Evolutionary conservation across 2,329 filamentous ascomycete species (phyloP), one percentile per base, ranked within the genome.

Genomic region (Nothomitra cinnamomea): DNA sequence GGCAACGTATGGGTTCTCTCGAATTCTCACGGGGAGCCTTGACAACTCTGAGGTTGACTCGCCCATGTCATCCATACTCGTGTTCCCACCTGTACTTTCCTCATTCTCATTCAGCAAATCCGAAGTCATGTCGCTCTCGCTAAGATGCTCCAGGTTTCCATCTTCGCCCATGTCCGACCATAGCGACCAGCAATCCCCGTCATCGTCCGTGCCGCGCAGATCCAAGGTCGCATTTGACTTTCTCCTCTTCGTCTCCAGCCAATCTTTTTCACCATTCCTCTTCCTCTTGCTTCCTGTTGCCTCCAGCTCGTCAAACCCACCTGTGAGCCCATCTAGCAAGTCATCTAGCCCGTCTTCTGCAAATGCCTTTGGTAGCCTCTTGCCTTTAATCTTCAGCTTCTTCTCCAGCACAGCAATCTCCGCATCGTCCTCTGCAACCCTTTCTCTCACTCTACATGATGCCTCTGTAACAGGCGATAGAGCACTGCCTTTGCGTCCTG

Each of bases 1-100:
- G 2, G 90, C 84, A 51, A 90, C 73, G 60, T 95, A 96, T 3
- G 90, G 90, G 59, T 96, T 95, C 65, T 96, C 90, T 56, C 80
- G 76, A 55, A 74, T 66, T 56, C 71, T 73, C 57, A 71, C 73
- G 43, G 65, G 65, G n/a, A 64, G 17, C 41, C 8, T n/a, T 17
- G 52, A 57, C 78, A 69, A 61, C 81, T 82, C 36, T 70, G 70
- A 10, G 75, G 73, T 38, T 83, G 62, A 79, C 79, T 83, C 53
- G 78, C 28, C 28, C 72, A 40, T 53, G 48, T 56, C 58, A 32
- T 53, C 56, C 10, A 53, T 32, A 13, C 56, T 56, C 56, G 64
- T 24, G 6, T 17, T 13, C 21, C 22, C 8, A 13, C 63, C 56
- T 43, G 62, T 58, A 53, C 64, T 61, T 52, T 60, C 63, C 43